Evolutionary conservation across 1,284 basidiomycete species (phyloP).

Genomic region (Irpex sp.): DNA sequence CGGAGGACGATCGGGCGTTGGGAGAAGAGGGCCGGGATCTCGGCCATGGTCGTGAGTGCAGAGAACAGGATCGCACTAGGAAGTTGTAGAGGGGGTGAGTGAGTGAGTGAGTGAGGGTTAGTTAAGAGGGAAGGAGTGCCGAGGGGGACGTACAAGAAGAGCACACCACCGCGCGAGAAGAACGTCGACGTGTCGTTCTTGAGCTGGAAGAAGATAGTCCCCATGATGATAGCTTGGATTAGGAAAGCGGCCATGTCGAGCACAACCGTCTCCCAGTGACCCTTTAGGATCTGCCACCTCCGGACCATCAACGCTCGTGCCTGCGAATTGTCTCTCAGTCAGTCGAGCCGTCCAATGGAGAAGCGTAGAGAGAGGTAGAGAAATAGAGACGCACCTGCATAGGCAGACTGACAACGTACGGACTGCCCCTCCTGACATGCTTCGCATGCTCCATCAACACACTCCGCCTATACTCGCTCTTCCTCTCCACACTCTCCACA

Average conservation of each 20-base stretch:
- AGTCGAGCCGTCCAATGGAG: not conserved
- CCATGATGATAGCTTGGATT: constrained; percentile 26
- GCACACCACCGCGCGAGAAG: constrained; percentile 76
- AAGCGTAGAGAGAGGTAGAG: constrained; percentile 17
- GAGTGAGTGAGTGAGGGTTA: not conserved
- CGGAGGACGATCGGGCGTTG: constrained; percentile 70
- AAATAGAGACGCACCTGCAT: constrained; percentile 52
- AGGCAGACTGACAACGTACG: constrained; percentile 24
- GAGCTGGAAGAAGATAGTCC: constrained; percentile 69
- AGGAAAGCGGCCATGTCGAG: constrained; percentile 20
- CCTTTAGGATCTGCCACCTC: constrained; percentile 62
- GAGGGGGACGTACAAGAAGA: constrained; percentile 63
- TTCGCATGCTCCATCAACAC: constrained; percentile 46
- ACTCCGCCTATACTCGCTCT: constrained; percentile 40
- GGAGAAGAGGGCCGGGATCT: constrained; percentile 67
- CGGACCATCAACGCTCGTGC: constrained; percentile 45
- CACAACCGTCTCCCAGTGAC: constrained; percentile 42
- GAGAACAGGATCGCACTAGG: constrained; percentile 47
- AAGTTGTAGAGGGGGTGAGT: no score
- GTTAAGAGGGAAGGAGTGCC: not conserved
- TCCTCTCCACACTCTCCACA: constrained; percentile 25
- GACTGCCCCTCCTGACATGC: constrained; percentile 22
- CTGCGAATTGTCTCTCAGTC: not conserved
- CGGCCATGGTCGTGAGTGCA: constrained; percentile 55
- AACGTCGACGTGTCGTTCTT: constrained; percentile 58